phyloP scores from a whole-genome alignment of 352 stramenopile species.

The Phytophthora chlamydospora region DNA sequence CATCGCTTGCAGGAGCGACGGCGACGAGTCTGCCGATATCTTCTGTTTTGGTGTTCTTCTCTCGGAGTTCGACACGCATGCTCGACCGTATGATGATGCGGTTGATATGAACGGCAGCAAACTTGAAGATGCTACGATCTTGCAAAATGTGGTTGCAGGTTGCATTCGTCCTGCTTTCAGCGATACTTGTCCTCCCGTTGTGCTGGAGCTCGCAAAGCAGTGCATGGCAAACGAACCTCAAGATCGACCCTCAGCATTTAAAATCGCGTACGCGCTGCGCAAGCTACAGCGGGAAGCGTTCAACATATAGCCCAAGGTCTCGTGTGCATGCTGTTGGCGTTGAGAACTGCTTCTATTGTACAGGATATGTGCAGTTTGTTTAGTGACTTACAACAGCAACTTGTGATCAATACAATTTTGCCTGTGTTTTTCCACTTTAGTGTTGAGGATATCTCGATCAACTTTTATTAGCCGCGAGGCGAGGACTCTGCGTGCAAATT shows the following conservation, averaged over 20 bases:
- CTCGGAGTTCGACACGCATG: constrained; percentile 61
- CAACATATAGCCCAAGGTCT: constrained; percentile 9
- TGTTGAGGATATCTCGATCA: no score
- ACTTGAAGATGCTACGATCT: constrained; percentile 42
- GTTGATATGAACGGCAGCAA: constrained; percentile 4
- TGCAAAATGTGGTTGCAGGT: constrained; percentile 39
- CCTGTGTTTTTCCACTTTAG: no score
- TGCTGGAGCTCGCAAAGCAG: constrained; percentile 31
- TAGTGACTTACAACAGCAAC: no score
- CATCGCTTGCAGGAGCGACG: constrained; percentile 58
- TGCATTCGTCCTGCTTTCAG: constrained; percentile 36
- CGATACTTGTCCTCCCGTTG: constrained; percentile 15
- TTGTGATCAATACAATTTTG: no score
- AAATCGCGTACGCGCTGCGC: constrained; percentile 23
- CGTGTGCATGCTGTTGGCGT: no score
- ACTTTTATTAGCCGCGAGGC: no score
- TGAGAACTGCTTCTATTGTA: no score
- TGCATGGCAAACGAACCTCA: constrained; percentile 36
- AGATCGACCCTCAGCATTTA: constrained; percentile 20
- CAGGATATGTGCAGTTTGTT: no score
- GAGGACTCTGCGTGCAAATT: no score
- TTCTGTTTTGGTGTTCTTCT: constrained; percentile 66
- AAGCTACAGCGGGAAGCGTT: constrained; percentile 21
- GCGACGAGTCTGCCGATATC: constrained; percentile 48
- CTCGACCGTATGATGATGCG: constrained; percentile 49